Percentiles rank a stretch among this genome's conserved stretches.
Evolutionary conservation across 108 stramenopile genomes (phyloP).

Genomic region (Aurantiochytrium sp.): DNA sequence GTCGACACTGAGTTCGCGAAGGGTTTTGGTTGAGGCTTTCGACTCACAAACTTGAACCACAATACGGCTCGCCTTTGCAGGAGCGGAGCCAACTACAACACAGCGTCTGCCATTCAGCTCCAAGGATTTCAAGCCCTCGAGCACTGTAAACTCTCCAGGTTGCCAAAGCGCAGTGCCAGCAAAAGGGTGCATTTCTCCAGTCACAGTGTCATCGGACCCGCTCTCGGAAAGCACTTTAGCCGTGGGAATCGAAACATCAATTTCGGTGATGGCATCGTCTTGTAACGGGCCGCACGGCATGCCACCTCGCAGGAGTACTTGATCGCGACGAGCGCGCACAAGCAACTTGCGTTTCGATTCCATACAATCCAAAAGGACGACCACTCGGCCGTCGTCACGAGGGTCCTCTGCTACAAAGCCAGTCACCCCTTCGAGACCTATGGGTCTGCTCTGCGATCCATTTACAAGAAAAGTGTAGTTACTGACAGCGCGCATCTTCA

Average conservation of each 20-base stretch:
- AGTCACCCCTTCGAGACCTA: neutral
- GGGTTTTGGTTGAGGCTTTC: neutral
- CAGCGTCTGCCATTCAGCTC: neutral
- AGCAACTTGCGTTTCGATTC: neutral
- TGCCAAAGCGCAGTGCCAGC: neutral
- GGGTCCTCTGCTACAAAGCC: neutral
- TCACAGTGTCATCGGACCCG: neutral
- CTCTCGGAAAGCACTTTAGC: neutral
- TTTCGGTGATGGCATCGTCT: neutral
- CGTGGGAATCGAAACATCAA: neutral
- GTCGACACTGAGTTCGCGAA: neutral
- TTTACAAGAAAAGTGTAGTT: neutral
- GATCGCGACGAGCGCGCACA: neutral
- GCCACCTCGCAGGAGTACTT: neutral
- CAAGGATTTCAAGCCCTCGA: neutral
- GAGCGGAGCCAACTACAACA: neutral
- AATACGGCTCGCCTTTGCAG: neutral
- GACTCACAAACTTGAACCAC: neutral
- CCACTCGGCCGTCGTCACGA: neutral
- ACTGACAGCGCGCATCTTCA: neutral
- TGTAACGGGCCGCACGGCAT: neutral
- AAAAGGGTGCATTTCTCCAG: neutral
- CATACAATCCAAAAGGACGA: neutral
- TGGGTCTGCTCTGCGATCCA: neutral
- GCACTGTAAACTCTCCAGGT: neutral